Evolutionary conservation across 2,329 filamentous ascomycete genomes (phyloP), one percentile per base, ranked within the genome.

Genomic region (Endocalyx cinctus): DNA sequence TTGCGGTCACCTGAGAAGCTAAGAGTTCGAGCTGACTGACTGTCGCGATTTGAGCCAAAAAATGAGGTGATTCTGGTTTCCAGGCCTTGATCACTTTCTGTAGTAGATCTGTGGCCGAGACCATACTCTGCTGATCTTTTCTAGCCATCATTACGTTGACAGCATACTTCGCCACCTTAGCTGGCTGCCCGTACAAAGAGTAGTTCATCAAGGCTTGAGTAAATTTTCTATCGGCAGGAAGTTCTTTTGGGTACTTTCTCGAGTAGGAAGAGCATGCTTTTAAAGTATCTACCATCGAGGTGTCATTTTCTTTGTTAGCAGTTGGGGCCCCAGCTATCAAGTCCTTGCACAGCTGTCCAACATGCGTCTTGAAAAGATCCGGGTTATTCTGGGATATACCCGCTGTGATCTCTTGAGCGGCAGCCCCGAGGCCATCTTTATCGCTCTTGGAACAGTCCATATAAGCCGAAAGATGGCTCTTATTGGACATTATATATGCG

Each of bases 191-290:
- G 51, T 86, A 84, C 14, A 90, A 71, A 2, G 89, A 86, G 58
- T 92, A 97, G 48, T 77, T 82, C 40, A 83, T 79, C 57, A 98
- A 73, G 1, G 87, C 82, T 51, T 92, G 80, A 19, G 79, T 70
- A 49, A 97, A 90, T 45, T 84, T 85, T 35, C 82, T 79, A 41
- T 94, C 85, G 38, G 79, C 76, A 1, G 86, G 85, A 33, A 98
- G 77, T 39, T 97, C 89, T 10, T 80, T 72, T 0, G 90, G 82
- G 47, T 94, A 90, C 48, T 83, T 88, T 51, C 82, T 83, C 2
- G 89, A 86, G 57, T 95, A 98, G 2, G 85, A 87, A 8, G 90
- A 85, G 56, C 92, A 96, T 3, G 94, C 90, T 57, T 94, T 96
- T 38, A 98, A 70, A 2, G 90, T 90, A 51, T 96, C 87, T 10